Evolutionary conservation across 169 alveolate genomes (phyloP), one percentile per base, ranked within the genome.

Genomic region (Plasmodium blacklocki): DNA sequence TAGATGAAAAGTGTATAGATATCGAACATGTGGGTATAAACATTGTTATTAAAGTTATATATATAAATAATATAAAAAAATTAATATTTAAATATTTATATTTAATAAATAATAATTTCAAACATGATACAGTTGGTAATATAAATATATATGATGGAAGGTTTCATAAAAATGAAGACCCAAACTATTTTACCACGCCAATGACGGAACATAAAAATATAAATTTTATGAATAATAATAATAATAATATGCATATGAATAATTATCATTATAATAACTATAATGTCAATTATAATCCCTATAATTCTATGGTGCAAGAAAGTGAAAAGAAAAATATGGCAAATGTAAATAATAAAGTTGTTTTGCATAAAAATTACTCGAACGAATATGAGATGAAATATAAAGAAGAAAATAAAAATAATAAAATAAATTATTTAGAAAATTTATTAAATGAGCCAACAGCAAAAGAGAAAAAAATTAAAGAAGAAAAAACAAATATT

Each of bases 401-500:
- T 15, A 70, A 47, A 50, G 87, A 85, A 63, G 66, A 59, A 15
- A 83, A 66, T 32, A 43, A 39, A 14, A 63, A 32, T 58, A 75
- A 73, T 32, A 87, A 87, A 58, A 58, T 74, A 64, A 74, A 39
- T 29, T 75, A 87, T 66, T 32, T 83, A 45, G 91, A 83, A 68
- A 67, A 72, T 59, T 59, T 87, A 58, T 29, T 87, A 52, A 68
- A 89, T 58, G 88, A 71, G 23, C 83, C 91, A 29, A 78, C 85
- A 12, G 87, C 93, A 88, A 88, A 88, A 54, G 88, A 88, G 75
- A 76, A 75, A 64, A 70, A 73, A 54, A 54, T 63, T 19, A 74
- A 88, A 86, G 68, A 76, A 72, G 75, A 88, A 71, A 88, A 64
- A 60, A 64, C 93, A 50, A 93, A 68, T 58, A 89, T 73, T 26